These are phyloP conservation scores for Filobasidium floriforme DNA, from an alignment of 768 basidiomycete species.

Conservation along the genomic window DNA sequence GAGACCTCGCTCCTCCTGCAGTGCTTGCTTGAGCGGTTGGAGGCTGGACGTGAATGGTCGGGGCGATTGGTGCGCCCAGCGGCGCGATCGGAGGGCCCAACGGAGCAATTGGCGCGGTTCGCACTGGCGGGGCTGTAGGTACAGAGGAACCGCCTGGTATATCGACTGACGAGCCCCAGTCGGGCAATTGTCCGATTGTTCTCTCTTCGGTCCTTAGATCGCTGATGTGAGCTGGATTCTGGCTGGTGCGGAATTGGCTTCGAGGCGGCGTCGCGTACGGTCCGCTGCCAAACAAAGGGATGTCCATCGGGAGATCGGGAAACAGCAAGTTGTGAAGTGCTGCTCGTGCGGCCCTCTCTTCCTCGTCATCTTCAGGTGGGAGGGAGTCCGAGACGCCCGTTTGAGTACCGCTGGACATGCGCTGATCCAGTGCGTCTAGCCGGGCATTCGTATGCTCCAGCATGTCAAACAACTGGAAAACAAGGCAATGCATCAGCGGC, in stretches of 20 bases:
- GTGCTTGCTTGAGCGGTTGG: slow-evolving; percentile 29
- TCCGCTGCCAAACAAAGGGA: slow-evolving; percentile 13
- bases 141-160: slow-evolving; percentile 25
- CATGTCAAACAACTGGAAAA: slow-evolving; percentile 23
- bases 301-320: slow-evolving; percentile 22
- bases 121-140: neutral
- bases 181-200: neutral
- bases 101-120: neutral
- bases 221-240: neutral
- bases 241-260: neutral
- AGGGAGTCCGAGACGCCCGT: slow-evolving; percentile 6
- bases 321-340: slow-evolving; percentile 23
- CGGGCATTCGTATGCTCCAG: slow-evolving; percentile 18
- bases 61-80: slow-evolving; percentile 19
- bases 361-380: slow-evolving; percentile 18
- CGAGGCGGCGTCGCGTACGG: neutral
- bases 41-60: slow-evolving; percentile 38
- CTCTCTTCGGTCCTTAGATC: neutral
- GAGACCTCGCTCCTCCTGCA: neutral
- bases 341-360: slow-evolving; percentile 16
- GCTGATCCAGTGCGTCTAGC: slow-evolving; percentile 18
- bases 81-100: slow-evolving; percentile 2
- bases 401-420: neutral
- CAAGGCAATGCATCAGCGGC: neutral
- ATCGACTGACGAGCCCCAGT: slow-evolving; percentile 40